Base-by-base conservation (phyloP, 208 protist genomes). In the Acanthamoeba lenticulata region DNA sequence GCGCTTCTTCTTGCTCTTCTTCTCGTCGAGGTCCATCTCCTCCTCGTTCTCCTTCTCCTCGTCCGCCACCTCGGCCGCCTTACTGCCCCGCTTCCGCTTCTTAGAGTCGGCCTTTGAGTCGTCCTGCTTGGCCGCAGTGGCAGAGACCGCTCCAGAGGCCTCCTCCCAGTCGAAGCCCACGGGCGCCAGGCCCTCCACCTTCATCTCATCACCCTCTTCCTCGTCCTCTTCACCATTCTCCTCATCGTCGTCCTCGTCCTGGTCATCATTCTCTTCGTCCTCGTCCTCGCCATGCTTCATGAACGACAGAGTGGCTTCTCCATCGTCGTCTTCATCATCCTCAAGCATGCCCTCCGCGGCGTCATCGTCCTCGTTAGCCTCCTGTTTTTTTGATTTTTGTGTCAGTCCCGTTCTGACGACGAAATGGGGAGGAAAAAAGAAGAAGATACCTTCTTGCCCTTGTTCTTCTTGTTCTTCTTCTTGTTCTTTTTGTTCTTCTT, bases 41-140 rank as follows among this genome's bases (percentile, higher is more conserved):
- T 96, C 92, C 60, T 95, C 95, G 34, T 96, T 94, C 34, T 94
- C 94, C 27, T 95, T 79, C 29, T 95, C 95, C 32, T 96, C 95
- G 15, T 96, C 95, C 11, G 96, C 95, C 11, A 91, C 44, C n/a
- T 95, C 44, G 15, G 92, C 90, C 0, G 65, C 85, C 21, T 95
- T 79, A 5, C 72, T 79, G 47, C 40, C 52, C 52, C 72, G 91
- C 89, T 94, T 91, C 11, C 45, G 47, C 49, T 96, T 88, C 32
- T 81, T 57, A 6, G 83, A 47, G 36, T 94, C 94, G 13, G 44
- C 21, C n/a, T n/a, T n/a, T n/a, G n/a, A n/a, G 29, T n/a, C n/a
- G 7, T n/a, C 86, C 5, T 81, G 90, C 32, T 96, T 93, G 45
- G 49, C 44, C n/a, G 24, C n/a, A 27, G n/a, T 42, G 5, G 91